phyloP scores from a whole-genome alignment of 1,139 yeast species.

The Lodderomyces pseudojiufengensis region DNA sequence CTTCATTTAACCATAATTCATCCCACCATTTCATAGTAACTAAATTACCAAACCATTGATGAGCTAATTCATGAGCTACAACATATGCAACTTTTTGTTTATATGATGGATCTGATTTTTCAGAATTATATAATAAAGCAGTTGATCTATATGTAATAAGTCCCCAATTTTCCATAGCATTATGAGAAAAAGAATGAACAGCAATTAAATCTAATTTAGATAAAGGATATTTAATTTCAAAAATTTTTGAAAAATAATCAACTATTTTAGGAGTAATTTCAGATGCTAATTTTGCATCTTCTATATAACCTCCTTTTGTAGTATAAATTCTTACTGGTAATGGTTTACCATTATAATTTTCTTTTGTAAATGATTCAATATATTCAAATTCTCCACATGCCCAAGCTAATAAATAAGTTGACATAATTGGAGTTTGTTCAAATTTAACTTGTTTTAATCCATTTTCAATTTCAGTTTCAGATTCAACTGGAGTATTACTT shows the following conservation, averaged over 20 bases:
- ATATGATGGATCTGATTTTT: conserved; percentile 62
- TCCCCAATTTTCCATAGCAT: conserved; percentile 94
- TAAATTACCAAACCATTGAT: conserved; percentile 90
- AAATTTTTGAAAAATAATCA: conserved; percentile 60
- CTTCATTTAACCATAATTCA: conserved; percentile 88
- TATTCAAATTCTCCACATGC: conserved; percentile 74
- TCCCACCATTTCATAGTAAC: conserved; percentile 98
- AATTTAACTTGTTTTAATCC: conserved; percentile 27
- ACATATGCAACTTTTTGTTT: conserved; percentile 82
- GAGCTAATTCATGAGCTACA: conserved; percentile 87
- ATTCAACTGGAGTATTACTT: conserved; percentile 65
- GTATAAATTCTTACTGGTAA: conserved; percentile 73
- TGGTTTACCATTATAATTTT: conserved; percentile 44
- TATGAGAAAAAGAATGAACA: conserved; percentile 71
- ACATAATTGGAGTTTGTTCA: conserved; percentile 63
- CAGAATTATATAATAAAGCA: conserved; percentile 65
- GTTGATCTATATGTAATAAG: conserved; percentile 77
- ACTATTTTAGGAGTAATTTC: conserved; percentile 64
- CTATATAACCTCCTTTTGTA: conserved; percentile 58
- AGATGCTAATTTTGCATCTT: conserved; percentile 63
- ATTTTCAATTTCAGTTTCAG: conserved; percentile 10
- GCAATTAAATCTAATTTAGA: conserved; percentile 77
- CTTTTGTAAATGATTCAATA: conserved; percentile 49
- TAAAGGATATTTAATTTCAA: conserved; percentile 64
- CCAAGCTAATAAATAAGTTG: conserved; percentile 75